Evolutionary conservation across 2,329 filamentous ascomycete species (phyloP), one percentile per base, ranked within the genome.

Genomic region (Hansfordia pulvinata): DNA sequence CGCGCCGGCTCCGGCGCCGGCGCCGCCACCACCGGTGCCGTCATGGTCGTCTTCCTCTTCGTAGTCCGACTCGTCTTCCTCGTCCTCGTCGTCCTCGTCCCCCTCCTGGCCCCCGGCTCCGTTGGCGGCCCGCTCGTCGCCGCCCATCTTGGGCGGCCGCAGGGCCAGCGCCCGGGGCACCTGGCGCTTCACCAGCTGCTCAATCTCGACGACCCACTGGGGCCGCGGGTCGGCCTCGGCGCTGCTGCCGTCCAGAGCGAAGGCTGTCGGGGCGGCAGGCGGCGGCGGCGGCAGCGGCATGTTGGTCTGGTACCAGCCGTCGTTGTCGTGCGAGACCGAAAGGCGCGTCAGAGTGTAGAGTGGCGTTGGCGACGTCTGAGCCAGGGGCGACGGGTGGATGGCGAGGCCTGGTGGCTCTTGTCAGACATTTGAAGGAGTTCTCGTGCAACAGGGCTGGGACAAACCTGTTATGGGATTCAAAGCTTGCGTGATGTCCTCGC

Each of bases 291-390:
- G 35, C 0, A 44, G 28, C 10, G 52, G 43, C 2, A 57, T 39
- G 34, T 65, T 71, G 10, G 58, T 63, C 31, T 70, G 57, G 33
- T 60, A 65, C 67, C 67, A 73, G 35, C 59, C 53, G 10, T 49
- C 40, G 34, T 64, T 69, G 3, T 52, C 56, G 4, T 56, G 46
- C 0, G 64, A 69, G 7, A 61, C 67, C 1, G 65, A 65, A 18
- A 64, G 47, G 11, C 69, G 61, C 17, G 64, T 54, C 8, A 69
- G 50, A 0, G 66, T 63, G 40, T 69, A 73, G 5, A 53, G 43
- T 0, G 67, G 64, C 0, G 48, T 47, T 0, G 46, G 31, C 1
- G 45, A 44, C 7, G 36, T 40, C 10, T 43, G 43, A 4, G 37
- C 34, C 0, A 43, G 34, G 17, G 52, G 43, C 3, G 51, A 50